These are phyloP conservation scores for Purshia tridentata DNA, from an alignment of 306 rosid species.

Conservation along the genomic window DNA sequence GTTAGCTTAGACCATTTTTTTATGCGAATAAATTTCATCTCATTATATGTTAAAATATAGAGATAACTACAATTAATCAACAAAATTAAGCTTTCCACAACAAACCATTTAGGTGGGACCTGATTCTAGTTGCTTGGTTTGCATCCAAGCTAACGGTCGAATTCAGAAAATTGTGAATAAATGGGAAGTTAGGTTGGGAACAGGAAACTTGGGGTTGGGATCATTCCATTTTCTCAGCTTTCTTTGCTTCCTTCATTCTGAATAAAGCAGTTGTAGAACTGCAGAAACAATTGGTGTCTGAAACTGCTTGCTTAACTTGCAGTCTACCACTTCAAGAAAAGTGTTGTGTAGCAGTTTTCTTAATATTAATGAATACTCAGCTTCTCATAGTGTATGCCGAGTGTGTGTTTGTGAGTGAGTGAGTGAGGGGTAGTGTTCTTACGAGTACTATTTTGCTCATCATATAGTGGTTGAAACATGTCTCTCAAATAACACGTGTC, in stretches of 20 bases:
- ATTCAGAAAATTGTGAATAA: conserved; percentile 21
- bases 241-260: conserved; percentile 31
- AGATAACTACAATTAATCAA: conserved; percentile 21
- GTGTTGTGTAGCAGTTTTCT: no score
- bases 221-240: conserved; percentile 16
- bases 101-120: conserved; percentile 31
- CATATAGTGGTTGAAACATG: no score
- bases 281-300: conserved; percentile 24
- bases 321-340: conserved; percentile 25
- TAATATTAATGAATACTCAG: no score
- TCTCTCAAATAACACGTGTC: no score
- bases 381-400: no score
- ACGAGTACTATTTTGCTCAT: no score
- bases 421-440: no score
- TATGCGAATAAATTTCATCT: neutral
- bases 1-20: neutral
- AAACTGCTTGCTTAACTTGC: conserved; percentile 44
- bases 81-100: conserved; percentile 8
- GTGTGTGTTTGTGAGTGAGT: no score
- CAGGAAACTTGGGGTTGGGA: conserved; percentile 24
- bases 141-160: conserved; percentile 50
- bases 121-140: conserved; percentile 35
- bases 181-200: conserved; percentile 44
- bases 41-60: neutral
- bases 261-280: conserved; percentile 22